Conservation (phyloP, 129 eudicot species). For the Kitagawia praeruptora region DNA sequence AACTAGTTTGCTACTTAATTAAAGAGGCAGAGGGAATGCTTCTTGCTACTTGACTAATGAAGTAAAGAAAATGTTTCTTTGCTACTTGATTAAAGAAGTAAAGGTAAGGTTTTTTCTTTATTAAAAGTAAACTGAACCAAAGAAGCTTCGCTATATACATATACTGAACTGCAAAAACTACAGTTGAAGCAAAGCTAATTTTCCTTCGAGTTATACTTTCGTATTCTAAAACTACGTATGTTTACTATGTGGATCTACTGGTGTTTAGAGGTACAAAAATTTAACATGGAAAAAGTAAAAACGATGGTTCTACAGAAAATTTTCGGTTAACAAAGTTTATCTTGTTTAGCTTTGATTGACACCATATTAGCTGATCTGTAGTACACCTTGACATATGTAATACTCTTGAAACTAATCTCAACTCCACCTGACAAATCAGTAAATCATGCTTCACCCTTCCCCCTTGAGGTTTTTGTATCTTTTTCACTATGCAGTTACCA, state of each 20-base stretch:
- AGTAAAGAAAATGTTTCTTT: neutral
- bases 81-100: neutral
- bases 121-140: neutral
- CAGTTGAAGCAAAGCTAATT: neutral
- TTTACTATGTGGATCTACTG: slow-evolving; percentile 14
- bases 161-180: neutral
- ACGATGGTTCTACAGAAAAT: slow-evolving; percentile 51
- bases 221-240: neutral
- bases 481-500: slow-evolving; percentile 74
- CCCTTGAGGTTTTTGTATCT: slow-evolving; percentile 54
- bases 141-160: neutral
- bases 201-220: neutral
- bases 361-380: slow-evolving; percentile 70
- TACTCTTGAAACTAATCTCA: slow-evolving; percentile 63
- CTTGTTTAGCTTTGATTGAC: slow-evolving; percentile 52
- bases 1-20: neutral
- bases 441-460: slow-evolving; percentile 31
- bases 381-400: slow-evolving; percentile 58
- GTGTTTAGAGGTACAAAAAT: neutral
- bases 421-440: slow-evolving; percentile 56
- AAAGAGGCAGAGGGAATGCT: neutral
- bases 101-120: neutral
- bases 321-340: slow-evolving; percentile 45
- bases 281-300: slow-evolving; percentile 75
- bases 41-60: neutral